Evolutionary conservation across 768 basidiomycete genomes (phyloP).

Genomic region (Psilocybe cubensis): DNA sequence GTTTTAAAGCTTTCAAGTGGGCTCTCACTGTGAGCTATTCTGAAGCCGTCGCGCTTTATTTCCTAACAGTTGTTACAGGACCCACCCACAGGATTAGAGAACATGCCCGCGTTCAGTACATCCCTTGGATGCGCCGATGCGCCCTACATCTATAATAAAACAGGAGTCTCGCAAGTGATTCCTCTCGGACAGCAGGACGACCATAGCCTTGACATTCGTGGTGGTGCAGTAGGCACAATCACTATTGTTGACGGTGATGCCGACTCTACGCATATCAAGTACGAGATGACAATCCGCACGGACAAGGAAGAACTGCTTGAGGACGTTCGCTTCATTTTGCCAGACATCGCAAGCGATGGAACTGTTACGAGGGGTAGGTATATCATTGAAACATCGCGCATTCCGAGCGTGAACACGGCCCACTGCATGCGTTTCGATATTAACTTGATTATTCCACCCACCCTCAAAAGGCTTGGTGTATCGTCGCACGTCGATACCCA

Average conservation of each 20-base stretch:
- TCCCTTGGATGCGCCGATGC: constrained; percentile 54
- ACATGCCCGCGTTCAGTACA: constrained; percentile 57
- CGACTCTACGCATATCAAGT: constrained; percentile 45
- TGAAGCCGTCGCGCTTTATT: background rate
- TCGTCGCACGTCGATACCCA: constrained; percentile 47
- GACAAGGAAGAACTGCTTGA: constrained; percentile 44
- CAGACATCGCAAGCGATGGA: constrained; percentile 33
- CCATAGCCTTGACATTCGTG: constrained; percentile 51
- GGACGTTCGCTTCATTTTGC: constrained; percentile 37
- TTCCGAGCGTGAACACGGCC: constrained; percentile 18
- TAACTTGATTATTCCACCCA: constrained; percentile 51
- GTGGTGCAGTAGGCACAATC: constrained; percentile 54
- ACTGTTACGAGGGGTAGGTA: constrained; percentile 38
- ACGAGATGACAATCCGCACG: constrained; percentile 51
- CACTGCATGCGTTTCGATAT: constrained; percentile 61
- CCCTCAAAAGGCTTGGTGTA: constrained; percentile 51
- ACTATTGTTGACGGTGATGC: constrained; percentile 46
- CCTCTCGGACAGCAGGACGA: constrained; percentile 41
- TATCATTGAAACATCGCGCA: constrained; percentile 38
- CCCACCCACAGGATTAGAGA: constrained; percentile 52
- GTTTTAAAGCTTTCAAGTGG: constrained; percentile 49
- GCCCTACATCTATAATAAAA: constrained; percentile 47
- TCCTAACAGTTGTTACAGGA: constrained; percentile 33
- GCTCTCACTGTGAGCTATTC: constrained; percentile 43
- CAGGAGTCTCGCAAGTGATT: constrained; percentile 38